These are phyloP conservation scores for Plantago elongata DNA, from an alignment of 257 asterid genomes.

Conservation along the genomic window DNA sequence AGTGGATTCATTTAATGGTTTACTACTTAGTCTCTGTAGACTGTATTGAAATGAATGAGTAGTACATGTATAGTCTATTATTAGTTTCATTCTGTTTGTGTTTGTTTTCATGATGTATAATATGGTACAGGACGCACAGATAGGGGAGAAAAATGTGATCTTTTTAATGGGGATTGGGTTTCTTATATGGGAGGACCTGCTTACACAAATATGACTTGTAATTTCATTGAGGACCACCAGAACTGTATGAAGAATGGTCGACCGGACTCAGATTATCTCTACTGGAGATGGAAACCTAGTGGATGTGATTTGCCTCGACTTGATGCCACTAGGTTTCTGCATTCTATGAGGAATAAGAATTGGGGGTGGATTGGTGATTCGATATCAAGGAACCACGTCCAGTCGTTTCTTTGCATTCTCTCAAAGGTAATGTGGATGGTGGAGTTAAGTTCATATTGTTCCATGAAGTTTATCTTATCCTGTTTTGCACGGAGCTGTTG, in stretches of 20 bases:
- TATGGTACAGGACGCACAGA: slow-evolving; percentile 17
- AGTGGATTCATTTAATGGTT: background rate
- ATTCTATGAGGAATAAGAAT: slow-evolving; percentile 56
- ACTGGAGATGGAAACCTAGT: slow-evolving; percentile 85
- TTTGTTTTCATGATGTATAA: background rate
- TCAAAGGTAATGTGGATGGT: slow-evolving; percentile 45
- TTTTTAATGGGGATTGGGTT: slow-evolving; percentile 70
- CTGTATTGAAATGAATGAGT: background rate
- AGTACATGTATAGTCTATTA: background rate
- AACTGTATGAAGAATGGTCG: slow-evolving; percentile 76
- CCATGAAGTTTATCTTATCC: background rate
- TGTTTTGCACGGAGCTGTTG: background rate
- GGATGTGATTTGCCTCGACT: slow-evolving; percentile 58
- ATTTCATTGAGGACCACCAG: slow-evolving; percentile 55
- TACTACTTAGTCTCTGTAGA: background rate
- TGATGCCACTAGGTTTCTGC: slow-evolving; percentile 55
- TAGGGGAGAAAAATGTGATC: slow-evolving; percentile 44
- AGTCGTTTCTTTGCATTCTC: slow-evolving; percentile 67
- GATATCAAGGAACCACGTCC: slow-evolving; percentile 73
- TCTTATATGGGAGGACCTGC: slow-evolving; percentile 49
- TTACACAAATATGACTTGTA: slow-evolving; percentile 61
- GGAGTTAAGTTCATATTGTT: background rate
- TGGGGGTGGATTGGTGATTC: slow-evolving; percentile 88
- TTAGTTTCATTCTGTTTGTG: slow-evolving; percentile 1
- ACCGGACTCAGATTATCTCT: slow-evolving; percentile 56